Percentiles rank a stretch among this genome's conserved stretches.
Conservation (phyloP, 805 yeast genomes). For the Danielia oregonensis region DNA sequence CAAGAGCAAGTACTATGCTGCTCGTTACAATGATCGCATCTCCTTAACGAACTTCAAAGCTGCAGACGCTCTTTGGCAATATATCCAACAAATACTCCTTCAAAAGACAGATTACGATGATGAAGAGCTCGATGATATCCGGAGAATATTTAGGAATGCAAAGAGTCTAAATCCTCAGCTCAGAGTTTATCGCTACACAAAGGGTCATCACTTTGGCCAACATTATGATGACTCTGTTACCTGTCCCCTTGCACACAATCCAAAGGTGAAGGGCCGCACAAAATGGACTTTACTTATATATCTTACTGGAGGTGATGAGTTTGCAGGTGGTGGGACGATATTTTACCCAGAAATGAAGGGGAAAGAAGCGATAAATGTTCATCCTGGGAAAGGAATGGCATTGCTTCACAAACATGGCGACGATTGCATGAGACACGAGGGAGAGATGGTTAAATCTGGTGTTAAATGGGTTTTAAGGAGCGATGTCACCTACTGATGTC, state of each 20-base stretch:
- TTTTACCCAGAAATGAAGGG: conserved; percentile 37
- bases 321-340: conserved; percentile 57
- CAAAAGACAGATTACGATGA: conserved; percentile 26
- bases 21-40: conserved; percentile 52
- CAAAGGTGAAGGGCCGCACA: conserved; percentile 36
- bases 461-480: conserved; percentile 62
- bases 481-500: conserved; percentile 35
- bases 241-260: conserved; percentile 23
- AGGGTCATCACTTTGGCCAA: conserved; percentile 57
- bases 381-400: conserved; percentile 54
- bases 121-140: conserved; percentile 20
- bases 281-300: conserved; percentile 60
- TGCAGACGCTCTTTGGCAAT: conserved; percentile 39
- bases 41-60: conserved; percentile 38
- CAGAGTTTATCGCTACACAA: conserved; percentile 50
- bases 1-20: conserved; percentile 52
- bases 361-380: conserved; percentile 29
- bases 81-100: conserved; percentile 30
- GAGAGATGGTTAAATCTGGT: conserved; percentile 47
- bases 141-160: conserved; percentile 33
- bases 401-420: conserved; percentile 64
- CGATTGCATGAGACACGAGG: conserved; percentile 60
- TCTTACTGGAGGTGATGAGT: conserved; percentile 53
- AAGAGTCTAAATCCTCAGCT: conserved; percentile 53
- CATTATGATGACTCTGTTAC: conserved; percentile 59